Conservation (phyloP, 768 basidiomycete genomes). For the Mycena kentingensis region DNA sequence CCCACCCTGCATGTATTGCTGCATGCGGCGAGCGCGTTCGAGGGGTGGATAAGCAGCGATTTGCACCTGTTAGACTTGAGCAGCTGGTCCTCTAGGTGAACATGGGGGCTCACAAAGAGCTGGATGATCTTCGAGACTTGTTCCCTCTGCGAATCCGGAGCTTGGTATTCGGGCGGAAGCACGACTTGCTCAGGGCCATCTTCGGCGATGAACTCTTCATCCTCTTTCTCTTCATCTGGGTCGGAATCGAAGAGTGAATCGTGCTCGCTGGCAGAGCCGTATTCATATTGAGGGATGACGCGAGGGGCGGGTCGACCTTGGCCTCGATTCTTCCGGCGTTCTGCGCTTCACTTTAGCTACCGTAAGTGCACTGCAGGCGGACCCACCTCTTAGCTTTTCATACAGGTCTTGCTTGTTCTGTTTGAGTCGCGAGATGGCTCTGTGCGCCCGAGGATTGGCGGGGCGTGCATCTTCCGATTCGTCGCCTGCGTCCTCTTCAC, state of each 20-base stretch:
- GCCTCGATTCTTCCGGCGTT: slow-evolving; percentile 30
- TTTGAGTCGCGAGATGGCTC: too few species aligned
- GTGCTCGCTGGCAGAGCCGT: slow-evolving; percentile 38
- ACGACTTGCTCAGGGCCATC: slow-evolving; percentile 60
- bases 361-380: too few species aligned
- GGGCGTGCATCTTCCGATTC: too few species aligned
- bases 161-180: slow-evolving; percentile 76
- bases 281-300: slow-evolving; percentile 20
- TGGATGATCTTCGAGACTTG: slow-evolving; percentile 91
- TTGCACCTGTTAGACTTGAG: too few species aligned
- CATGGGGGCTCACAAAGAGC: slow-evolving; percentile 80
- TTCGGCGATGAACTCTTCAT: slow-evolving; percentile 61
- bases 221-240: slow-evolving; percentile 41
- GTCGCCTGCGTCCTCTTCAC: too few species aligned
- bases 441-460: too few species aligned
- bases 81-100: too few species aligned
- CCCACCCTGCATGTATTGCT: too few species aligned
- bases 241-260: slow-evolving; percentile 41
- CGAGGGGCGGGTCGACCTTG: slow-evolving; percentile 33
- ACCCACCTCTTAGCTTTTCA: too few species aligned
- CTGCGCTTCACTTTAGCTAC: slow-evolving; percentile 49
- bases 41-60: too few species aligned
- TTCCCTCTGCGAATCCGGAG: slow-evolving; percentile 71
- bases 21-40: too few species aligned
- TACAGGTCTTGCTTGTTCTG: too few species aligned